Evolutionary conservation across 345 rosid species (phyloP).

Genomic region (Noccaea caerulescens): DNA sequence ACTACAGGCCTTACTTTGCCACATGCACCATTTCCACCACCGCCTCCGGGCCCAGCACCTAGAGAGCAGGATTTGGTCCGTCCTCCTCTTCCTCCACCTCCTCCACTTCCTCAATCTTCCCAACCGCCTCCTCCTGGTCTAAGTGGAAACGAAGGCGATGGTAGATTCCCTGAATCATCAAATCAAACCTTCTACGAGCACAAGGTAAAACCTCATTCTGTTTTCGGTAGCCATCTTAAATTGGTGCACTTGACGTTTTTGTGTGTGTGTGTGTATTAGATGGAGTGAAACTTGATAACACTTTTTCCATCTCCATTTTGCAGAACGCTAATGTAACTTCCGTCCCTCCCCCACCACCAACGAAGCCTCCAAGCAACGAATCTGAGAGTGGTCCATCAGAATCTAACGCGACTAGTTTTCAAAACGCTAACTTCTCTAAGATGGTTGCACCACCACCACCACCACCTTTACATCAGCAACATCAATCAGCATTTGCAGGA

Average conservation of each 20-base stretch:
- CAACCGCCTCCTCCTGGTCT: constrained; percentile 70
- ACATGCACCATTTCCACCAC: constrained; percentile 71
- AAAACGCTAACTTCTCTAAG: constrained; percentile 45
- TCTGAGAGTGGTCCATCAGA: constrained; percentile 54
- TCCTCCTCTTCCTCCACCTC: constrained; percentile 65
- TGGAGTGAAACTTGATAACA: constrained; percentile 19
- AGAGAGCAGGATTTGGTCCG: constrained; percentile 58
- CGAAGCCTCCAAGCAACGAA: constrained; percentile 51
- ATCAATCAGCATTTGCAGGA: constrained; percentile 59
- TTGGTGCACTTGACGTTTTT: not conserved
- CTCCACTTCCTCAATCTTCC: constrained; percentile 57
- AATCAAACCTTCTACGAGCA: constrained; percentile 54
- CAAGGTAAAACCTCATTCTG: constrained; percentile 47
- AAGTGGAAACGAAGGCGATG: constrained; percentile 51
- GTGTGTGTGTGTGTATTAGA: not conserved
- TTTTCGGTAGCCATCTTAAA: constrained; percentile 10
- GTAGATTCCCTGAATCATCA: constrained; percentile 45
- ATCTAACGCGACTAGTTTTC: constrained; percentile 50
- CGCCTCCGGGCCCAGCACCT: constrained; percentile 94
- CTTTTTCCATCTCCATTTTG: constrained; percentile 23
- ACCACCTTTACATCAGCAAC: constrained; percentile 69
- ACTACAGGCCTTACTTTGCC: constrained; percentile 62
- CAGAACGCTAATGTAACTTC: constrained; percentile 56
- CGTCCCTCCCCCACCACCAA: constrained; percentile 62
- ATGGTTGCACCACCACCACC: constrained; percentile 92